Percentiles rank a stretch among this genome's conserved stretches.
Conservation (phyloP, 2,329 filamentous ascomycete genomes). For the Diaporthe batatas region DNA sequence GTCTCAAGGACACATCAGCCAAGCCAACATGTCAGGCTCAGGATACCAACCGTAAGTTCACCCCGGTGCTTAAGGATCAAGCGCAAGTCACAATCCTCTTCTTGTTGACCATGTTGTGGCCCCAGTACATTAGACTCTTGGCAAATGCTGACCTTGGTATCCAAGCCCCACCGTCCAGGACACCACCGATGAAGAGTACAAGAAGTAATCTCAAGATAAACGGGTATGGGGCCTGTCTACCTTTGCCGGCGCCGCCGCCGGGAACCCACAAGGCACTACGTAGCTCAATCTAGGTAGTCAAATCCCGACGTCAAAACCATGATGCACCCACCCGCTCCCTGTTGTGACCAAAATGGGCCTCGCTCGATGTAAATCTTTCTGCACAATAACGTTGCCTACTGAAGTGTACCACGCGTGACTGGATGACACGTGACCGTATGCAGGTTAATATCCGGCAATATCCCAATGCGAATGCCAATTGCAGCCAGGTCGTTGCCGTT, state of each 20-base stretch:
- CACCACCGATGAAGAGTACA: slow-evolving; percentile 25
- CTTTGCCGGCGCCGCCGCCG: background rate
- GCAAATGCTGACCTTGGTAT: background rate
- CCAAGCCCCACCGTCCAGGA: slow-evolving; percentile 18
- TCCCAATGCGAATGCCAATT: slow-evolving; percentile 46
- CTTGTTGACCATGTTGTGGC: background rate
- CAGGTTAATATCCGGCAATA: slow-evolving; percentile 57
- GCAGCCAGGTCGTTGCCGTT: slow-evolving; percentile 69
- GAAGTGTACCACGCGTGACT: background rate
- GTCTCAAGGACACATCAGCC: background rate
- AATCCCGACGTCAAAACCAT: background rate
- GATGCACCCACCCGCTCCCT: background rate
- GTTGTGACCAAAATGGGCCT: background rate
- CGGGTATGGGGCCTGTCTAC: background rate
- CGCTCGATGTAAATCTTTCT: background rate
- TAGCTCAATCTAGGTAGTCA: background rate
- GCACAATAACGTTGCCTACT: background rate
- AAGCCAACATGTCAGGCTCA: slow-evolving; percentile 11
- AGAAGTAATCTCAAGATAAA: slow-evolving; percentile 5
- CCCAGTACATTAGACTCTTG: background rate
- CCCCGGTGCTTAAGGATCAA: background rate
- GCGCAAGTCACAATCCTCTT: background rate
- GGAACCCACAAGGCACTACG: background rate
- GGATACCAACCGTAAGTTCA: slow-evolving; percentile 17
- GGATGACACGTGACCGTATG: background rate